Evolutionary conservation across 345 rosid genomes (phyloP), one percentile per base, ranked within the genome.

Genomic region (Raphanus sativus): DNA sequence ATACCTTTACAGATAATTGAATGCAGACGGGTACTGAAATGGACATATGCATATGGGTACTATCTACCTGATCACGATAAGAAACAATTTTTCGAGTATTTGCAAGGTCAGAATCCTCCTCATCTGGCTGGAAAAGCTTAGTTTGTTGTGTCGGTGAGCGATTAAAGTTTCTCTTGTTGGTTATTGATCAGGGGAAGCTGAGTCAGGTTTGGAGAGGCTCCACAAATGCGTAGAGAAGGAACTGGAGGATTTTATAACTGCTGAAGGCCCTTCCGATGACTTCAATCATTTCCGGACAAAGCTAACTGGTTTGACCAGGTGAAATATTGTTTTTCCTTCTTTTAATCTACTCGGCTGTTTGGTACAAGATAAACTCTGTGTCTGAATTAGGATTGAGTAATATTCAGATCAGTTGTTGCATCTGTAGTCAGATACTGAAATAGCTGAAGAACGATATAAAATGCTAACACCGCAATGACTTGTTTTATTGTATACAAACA

Each of bases 11-110:
- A 80, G 82, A 89, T 92, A 56, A 88, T 92, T 81, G 98, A 92
- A 86, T 92, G 97, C 70, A 87, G 98, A 64, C 86, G 98, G 63
- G 97, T 90, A 59, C 83, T 92, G 80, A 92, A 92, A 79, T 92
- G 98, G 98, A 92, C 98, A 11, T 92, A 92, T 82, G 90, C 97
- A 5, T 92, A 92, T 83, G 98, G 98, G 36, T 92, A 84, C 80
- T 92, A 92, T 73, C 86, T 92, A 16, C 85, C 88, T 54, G 93
- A 90, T 74, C 76, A 83, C 28, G 74, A 89, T 71, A 70, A 95
- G 85, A 6, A 81, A 81, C 91, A 78, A 67, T 89, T 92, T 81
- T 90, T 92, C 33, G 98, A 92, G 82, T 92, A 92, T 76, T 70
- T 92, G 78, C 98, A 92, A 89, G 98, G 97, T 90, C 34, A 67